Evolutionary conservation across 2,329 filamentous ascomycete species (phyloP).

Genomic region (Hyphodiscus sp.): DNA sequence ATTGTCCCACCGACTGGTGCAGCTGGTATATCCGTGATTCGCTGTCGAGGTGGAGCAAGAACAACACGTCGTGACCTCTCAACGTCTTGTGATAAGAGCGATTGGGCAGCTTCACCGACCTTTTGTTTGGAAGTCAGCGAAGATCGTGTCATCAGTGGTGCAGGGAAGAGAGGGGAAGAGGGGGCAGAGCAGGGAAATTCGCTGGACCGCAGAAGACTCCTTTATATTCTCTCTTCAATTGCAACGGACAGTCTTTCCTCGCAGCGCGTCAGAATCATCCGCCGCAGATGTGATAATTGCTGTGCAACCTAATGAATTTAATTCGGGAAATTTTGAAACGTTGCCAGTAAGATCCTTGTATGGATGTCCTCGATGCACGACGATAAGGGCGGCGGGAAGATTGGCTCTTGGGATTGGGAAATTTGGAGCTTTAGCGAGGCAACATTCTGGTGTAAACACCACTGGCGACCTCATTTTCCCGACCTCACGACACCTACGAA

Average conservation of each 20-base stretch:
- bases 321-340: neutral
- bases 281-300: neutral
- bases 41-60: neutral
- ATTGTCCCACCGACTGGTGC: neutral
- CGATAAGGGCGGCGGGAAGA: too few species aligned
- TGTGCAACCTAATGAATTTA: neutral
- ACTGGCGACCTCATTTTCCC: neutral
- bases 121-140: neutral
- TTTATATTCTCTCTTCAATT: neutral
- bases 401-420: too few species aligned
- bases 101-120: slow-evolving; percentile 1
- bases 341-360: neutral
- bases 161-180: neutral
- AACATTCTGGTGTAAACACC: too few species aligned
- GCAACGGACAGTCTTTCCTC: neutral
- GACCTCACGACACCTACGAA: neutral
- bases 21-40: neutral
- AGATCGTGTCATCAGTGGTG: neutral
- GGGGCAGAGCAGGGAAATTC: neutral
- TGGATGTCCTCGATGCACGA: neutral
- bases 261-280: neutral
- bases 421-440: too few species aligned
- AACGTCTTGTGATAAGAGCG: neutral
- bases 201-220: neutral
- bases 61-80: slow-evolving; percentile 4